These are phyloP conservation scores for Eimeria falciformis DNA, from an alignment of 169 alveolate species.

Conservation along the genomic window DNA sequence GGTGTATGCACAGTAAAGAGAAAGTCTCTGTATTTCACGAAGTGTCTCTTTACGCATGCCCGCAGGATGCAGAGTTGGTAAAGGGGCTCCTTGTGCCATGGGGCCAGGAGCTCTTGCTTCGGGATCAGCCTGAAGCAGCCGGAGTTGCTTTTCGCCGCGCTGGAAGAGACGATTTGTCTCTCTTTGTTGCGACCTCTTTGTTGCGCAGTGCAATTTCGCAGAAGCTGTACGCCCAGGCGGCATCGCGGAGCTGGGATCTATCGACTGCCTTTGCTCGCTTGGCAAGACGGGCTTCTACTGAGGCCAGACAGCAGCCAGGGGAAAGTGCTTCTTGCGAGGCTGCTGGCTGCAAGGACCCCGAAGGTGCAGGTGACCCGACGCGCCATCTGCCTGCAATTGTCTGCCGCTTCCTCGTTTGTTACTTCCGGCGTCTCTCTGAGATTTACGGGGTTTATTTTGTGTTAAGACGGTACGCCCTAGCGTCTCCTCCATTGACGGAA, in stretches of 20 bases:
- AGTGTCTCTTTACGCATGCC: neutral
- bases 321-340: neutral
- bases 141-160: conserved; percentile 34
- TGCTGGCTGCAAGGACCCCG: too few relatives aligned
- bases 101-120: conserved; percentile 45
- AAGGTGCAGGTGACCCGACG: too few relatives aligned
- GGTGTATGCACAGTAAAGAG: too few relatives aligned
- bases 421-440: conserved; percentile 64
- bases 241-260: conserved; percentile 54
- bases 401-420: conserved; percentile 34
- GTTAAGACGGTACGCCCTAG: conserved; percentile 30
- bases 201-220: conserved; percentile 47
- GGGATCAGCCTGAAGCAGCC: conserved; percentile 52
- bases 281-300: neutral
- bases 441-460: conserved; percentile 40
- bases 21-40: too few relatives aligned
- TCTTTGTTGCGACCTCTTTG: neutral
- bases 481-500: conserved; percentile 22
- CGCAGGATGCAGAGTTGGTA: conserved; percentile 26
- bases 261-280: conserved; percentile 31
- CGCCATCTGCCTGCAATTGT: conserved; percentile 4
- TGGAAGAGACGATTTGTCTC: conserved; percentile 28
- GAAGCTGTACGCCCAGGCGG: conserved; percentile 44
- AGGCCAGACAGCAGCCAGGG: neutral
- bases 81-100: conserved; percentile 38